A percentile compares a stretch with the other conserved stretches of the same genome.
Evolutionary conservation across 106 monocot species (phyloP).

Genomic region (Cymbidium sinense): DNA sequence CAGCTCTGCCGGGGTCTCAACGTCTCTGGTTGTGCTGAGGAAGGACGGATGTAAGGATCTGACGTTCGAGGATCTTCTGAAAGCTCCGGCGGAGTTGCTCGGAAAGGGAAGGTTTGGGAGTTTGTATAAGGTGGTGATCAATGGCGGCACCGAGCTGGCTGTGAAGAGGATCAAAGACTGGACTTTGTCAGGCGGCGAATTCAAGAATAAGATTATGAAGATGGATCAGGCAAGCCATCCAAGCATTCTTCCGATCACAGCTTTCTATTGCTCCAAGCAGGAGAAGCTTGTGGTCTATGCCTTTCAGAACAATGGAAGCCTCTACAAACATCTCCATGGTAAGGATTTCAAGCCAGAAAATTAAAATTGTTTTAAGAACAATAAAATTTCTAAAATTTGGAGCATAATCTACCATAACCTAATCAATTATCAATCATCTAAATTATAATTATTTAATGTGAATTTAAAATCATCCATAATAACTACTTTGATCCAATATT

Average conservation of each 20-base stretch:
- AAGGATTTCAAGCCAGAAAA: background rate
- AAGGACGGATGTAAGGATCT: slow-evolving; percentile 10
- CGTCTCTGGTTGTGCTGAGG: slow-evolving; percentile 25
- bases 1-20: background rate
- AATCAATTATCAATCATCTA: too few relatives aligned
- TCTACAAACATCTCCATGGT: slow-evolving; percentile 43
- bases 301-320: slow-evolving; percentile 46
- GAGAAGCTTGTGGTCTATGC: slow-evolving; percentile 62
- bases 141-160: slow-evolving; percentile 13
- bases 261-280: slow-evolving; percentile 51
- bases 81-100: slow-evolving; percentile 48
- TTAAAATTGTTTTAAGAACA: too few relatives aligned
- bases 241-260: slow-evolving; percentile 22
- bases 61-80: slow-evolving; percentile 41
- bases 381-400: too few relatives aligned
- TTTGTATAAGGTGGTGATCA: slow-evolving; percentile 37
- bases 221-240: slow-evolving; percentile 24
- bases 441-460: too few relatives aligned
- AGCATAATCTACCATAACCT: too few relatives aligned
- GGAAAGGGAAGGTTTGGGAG: slow-evolving; percentile 41
- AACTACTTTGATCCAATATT: too few relatives aligned
- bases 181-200: slow-evolving; percentile 18
- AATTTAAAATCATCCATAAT: too few relatives aligned
- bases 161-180: slow-evolving; percentile 49
- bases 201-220: slow-evolving; percentile 33